Conservation (phyloP, 1,284 basidiomycete genomes). For the Chalciporus sp. region DNA sequence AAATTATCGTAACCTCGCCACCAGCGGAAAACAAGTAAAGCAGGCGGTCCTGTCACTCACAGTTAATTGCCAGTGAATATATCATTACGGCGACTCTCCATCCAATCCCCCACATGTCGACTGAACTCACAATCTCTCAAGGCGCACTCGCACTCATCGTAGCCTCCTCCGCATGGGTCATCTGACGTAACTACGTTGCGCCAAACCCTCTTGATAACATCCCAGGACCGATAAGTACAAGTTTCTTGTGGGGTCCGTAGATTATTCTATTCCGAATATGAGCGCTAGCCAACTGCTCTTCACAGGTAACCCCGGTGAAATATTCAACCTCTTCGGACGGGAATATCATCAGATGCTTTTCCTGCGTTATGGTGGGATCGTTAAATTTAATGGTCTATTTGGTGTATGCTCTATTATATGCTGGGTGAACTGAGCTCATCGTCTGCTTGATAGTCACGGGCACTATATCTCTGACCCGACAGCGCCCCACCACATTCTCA, state of each 20-base stretch:
- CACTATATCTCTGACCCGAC: constrained; percentile 1
- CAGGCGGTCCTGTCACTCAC: too few species aligned
- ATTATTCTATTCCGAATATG: background rate
- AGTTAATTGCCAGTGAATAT: too few species aligned
- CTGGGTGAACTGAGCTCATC: background rate
- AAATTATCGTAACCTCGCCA: too few species aligned
- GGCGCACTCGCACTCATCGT: background rate
- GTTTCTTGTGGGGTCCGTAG: background rate
- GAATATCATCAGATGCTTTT: background rate
- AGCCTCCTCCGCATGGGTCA: background rate
- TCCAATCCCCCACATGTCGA: background rate
- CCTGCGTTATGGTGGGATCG: background rate
- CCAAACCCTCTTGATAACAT: background rate
- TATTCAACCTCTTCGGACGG: background rate
- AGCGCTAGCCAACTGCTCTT: background rate
- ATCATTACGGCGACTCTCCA: background rate
- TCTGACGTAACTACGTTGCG: background rate
- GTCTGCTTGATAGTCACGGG: background rate
- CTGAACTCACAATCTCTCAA: background rate
- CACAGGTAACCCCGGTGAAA: background rate
- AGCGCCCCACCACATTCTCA: background rate
- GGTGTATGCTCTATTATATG: background rate
- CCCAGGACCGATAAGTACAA: background rate
- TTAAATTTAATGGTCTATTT: background rate
- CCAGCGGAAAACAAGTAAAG: too few species aligned